Conservation (phyloP, 768 basidiomycete genomes). For the Pisolithus microcarpus region DNA sequence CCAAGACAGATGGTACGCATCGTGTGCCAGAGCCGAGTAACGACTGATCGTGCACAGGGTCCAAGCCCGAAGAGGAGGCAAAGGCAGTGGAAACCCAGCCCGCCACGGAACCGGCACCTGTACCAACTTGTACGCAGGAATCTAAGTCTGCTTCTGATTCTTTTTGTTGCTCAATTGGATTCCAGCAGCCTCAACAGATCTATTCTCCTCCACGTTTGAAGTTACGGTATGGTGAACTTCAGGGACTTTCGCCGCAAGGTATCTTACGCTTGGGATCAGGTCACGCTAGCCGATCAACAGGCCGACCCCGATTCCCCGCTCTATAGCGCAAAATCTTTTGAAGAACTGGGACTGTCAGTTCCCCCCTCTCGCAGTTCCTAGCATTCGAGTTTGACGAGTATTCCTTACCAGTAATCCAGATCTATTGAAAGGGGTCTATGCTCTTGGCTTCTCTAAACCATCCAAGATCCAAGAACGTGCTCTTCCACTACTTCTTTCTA, state of each 20-base stretch:
- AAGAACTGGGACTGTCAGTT: constrained; percentile 88
- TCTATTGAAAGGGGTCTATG: constrained; percentile 88
- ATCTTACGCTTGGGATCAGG: constrained; percentile 38
- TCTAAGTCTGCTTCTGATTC: not conserved
- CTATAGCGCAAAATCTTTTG: constrained; percentile 88
- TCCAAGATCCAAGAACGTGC: constrained; percentile 99
- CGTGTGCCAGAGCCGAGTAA: not conserved
- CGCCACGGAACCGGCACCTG: constrained; percentile 11
- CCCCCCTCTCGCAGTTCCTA: not conserved
- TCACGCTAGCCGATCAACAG: constrained; percentile 95
- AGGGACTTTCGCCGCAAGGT: not conserved
- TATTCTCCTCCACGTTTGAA: constrained; percentile 77
- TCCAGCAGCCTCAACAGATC: constrained; percentile 39
- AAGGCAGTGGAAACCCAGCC: constrained; percentile 18
- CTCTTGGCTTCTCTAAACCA: constrained; percentile 94
- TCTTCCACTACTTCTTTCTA: constrained; percentile 78
- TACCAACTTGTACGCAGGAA: constrained; percentile 15
- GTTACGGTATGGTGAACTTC: constrained; percentile 50
- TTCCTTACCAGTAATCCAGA: constrained; percentile 57
- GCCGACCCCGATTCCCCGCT: constrained; percentile 93
- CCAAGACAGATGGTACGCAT: constrained; percentile 38
- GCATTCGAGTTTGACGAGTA: not conserved
- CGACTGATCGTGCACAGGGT: constrained; percentile 10
- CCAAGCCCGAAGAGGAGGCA: constrained; percentile 23
- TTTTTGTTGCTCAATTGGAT: not conserved